Percentiles rank a stretch among this genome's conserved stretches.
phyloP scores from a whole-genome alignment of 2,329 filamentous ascomycete genomes.

The Aaosphaeria pasadenensis region DNA sequence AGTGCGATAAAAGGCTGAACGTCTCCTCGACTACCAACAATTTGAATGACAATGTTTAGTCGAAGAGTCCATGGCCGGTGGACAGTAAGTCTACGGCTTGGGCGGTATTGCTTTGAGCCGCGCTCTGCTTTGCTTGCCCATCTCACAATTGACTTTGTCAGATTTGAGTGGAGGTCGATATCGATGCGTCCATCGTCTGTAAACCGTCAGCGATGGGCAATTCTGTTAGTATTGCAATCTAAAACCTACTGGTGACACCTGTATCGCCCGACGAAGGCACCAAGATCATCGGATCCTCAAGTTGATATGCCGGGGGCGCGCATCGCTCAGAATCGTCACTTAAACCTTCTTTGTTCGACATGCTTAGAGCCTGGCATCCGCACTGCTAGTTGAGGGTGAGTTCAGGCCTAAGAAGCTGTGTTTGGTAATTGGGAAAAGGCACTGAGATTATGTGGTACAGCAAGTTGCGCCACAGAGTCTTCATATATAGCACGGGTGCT shows the following conservation, averaged over 20 bases:
- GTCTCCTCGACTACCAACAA: constrained; percentile 53
- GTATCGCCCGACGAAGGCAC: background rate
- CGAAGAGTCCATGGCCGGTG: constrained; percentile 5
- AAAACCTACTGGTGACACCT: background rate
- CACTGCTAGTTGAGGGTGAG: too few species aligned
- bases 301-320: too few species aligned
- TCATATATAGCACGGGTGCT: too few species aligned
- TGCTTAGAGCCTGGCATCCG: too few species aligned
- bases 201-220: background rate
- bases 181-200: constrained; percentile 22
- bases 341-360: too few species aligned
- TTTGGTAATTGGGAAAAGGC: too few species aligned
- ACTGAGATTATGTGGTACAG: too few species aligned
- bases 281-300: background rate
- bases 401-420: too few species aligned
- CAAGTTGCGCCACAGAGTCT: too few species aligned
- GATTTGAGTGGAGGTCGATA: constrained; percentile 20
- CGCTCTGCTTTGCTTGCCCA: constrained; percentile 10
- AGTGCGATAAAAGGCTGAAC: constrained; percentile 58
- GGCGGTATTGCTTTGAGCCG: background rate
- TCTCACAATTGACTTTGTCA: constrained; percentile 15
- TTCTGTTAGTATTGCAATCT: background rate
- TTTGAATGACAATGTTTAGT: constrained; percentile 53
- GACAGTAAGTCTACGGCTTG: constrained; percentile 5
- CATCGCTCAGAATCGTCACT: too few species aligned